A percentile compares a stretch with the other conserved stretches of the same genome.
Conservation (phyloP, 192 early-diverging fungal genomes). For the Coemansia sp. region DNA sequence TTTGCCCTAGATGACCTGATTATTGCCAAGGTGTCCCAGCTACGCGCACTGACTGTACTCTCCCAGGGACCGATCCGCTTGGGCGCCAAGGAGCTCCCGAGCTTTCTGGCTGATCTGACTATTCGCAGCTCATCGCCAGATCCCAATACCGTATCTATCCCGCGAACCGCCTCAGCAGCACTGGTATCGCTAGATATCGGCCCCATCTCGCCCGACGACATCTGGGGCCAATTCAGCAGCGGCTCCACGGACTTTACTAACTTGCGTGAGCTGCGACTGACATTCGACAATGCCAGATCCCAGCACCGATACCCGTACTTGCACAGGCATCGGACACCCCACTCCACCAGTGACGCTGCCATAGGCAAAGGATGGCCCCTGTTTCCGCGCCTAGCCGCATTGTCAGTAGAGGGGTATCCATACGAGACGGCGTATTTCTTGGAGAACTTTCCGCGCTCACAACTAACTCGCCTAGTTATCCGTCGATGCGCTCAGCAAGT, state of each 20-base stretch:
- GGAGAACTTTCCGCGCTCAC: slow-evolving; percentile 38
- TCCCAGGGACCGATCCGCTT: slow-evolving; percentile 7
- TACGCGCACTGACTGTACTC: slow-evolving; percentile 13
- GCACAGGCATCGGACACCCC: neutral
- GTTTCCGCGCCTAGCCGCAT: slow-evolving; percentile 27
- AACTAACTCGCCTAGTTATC: slow-evolving; percentile 19
- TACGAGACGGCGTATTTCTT: slow-evolving; percentile 24
- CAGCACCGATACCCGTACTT: neutral
- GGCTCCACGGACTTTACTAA: neutral
- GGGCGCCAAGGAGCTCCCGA: slow-evolving; percentile 9
- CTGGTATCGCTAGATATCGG: slow-evolving; percentile 36
- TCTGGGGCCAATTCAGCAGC: slow-evolving; percentile 29
- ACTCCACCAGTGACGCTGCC: neutral
- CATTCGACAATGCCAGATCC: neutral
- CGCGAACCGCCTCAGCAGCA: neutral
- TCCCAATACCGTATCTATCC: neutral
- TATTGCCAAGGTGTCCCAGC: slow-evolving; percentile 5
- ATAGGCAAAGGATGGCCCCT: neutral
- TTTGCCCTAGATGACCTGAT: slow-evolving; percentile 43
- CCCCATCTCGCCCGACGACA: slow-evolving; percentile 20
- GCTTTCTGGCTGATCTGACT: slow-evolving; percentile 7
- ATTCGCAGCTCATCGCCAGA: slow-evolving; percentile 4
- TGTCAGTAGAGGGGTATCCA: slow-evolving; percentile 23
- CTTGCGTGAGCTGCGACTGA: slow-evolving; percentile 25
- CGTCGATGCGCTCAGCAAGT: slow-evolving; percentile 14